Base-by-base conservation (phyloP, 371 early-diverging fungal species). In the Rhizopus stolonifer region DNA sequence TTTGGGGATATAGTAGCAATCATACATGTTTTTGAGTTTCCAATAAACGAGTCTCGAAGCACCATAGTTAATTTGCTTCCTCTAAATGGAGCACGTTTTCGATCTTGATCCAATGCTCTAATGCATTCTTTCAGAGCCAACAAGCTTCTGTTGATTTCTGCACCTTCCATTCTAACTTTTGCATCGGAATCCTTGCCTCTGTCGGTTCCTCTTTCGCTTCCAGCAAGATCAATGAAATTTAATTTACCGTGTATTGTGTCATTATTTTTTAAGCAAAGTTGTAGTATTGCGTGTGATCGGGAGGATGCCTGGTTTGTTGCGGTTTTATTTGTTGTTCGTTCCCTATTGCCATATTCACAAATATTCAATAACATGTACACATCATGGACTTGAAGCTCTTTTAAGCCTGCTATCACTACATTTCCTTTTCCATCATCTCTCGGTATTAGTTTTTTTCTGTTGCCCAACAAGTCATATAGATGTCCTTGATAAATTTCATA, bases 61-160 rank as follows among this genome's bases (percentile, higher is more conserved):
- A 85, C 88, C 81, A 95, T 96, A 0, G 99, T 99, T 50, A 99
- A 70, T 76, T 98, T 98, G 62, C 92, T 91, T 67, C 98, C 96
- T 31, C 99, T 81, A 79, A 98, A 99, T 3, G 99, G 98, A 21
- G 92, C 90, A 67, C 96, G 96, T 47, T 83, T 88, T 54, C 90
- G 90, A 52, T 90, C 91, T 68, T 93, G 88, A 69, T 96, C 98
- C 43, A 98, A 69, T 2, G 98, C 98, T 49, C 98, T 85, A 55
- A 99, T 98, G 67, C 98, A 98, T 65, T 99, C 99, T 66, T 99
- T 98, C 45, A 99, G 69, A 0, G 96, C 98, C 39, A 99, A 74
- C 50, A 99, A 74, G 61, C 94, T 93, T 74, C 95, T 96, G 79
- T 99, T 99, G 80, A 99, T 99, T 74, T 98, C 98, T 2, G 96